Conservation (phyloP, 805 yeast species). For the Kodamaea leandrae region DNA sequence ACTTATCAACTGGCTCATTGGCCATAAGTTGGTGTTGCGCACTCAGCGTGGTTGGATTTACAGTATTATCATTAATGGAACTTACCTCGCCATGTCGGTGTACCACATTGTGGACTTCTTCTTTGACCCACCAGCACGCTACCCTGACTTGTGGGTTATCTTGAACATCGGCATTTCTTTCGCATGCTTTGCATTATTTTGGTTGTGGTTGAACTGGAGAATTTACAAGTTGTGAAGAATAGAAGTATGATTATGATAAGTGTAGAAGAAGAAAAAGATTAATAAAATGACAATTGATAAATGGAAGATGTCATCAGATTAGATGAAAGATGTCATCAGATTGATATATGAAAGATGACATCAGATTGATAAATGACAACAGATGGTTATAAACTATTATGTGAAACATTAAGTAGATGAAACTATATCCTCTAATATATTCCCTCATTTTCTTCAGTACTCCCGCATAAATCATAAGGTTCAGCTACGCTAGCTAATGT, state of each 20-base stretch:
- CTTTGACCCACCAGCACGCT: slow-evolving; percentile 51
- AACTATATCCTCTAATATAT: too few species aligned
- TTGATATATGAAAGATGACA: too few species aligned
- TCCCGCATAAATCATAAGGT: too few species aligned
- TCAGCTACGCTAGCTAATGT: slow-evolving; percentile 20
- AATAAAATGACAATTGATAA: too few species aligned
- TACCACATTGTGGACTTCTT: slow-evolving; percentile 56
- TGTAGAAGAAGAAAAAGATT: background rate
- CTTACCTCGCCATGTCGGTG: slow-evolving; percentile 43
- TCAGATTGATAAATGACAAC: too few species aligned
- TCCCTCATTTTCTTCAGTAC: too few species aligned
- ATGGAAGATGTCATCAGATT: too few species aligned
- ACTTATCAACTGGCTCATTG: slow-evolving; percentile 73
- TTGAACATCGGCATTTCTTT: slow-evolving; percentile 72
- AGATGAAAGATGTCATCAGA: too few species aligned
- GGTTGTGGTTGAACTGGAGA: slow-evolving; percentile 70
- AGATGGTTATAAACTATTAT: too few species aligned
- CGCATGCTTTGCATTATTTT: slow-evolving; percentile 69
- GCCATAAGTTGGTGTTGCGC: slow-evolving; percentile 24
- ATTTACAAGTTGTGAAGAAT: slow-evolving; percentile 7
- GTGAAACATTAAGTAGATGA: too few species aligned
- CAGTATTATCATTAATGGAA: slow-evolving; percentile 23
- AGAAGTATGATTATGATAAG: background rate
- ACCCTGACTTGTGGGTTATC: slow-evolving; percentile 86
- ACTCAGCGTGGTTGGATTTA: slow-evolving; percentile 21